Evolutionary conservation across 306 rosid species (phyloP).

Genomic region (Styphnolobium japonicum): DNA sequence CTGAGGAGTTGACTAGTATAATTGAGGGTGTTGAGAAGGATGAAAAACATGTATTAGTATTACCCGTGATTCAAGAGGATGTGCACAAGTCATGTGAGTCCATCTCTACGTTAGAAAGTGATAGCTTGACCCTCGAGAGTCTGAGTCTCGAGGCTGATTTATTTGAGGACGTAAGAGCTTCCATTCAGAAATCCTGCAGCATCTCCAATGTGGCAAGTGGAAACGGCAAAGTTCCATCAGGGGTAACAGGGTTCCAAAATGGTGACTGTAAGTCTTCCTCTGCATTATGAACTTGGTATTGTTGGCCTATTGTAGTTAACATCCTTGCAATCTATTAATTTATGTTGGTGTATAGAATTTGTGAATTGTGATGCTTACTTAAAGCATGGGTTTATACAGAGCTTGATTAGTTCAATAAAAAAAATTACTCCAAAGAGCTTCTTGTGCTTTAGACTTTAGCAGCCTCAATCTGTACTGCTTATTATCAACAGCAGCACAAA

Average conservation of each 20-base stretch:
- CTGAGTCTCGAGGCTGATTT: slow-evolving; percentile 60
- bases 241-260: slow-evolving; percentile 21
- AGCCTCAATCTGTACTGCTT: not conserved
- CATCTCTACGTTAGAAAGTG: slow-evolving; percentile 70
- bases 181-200: slow-evolving; percentile 82
- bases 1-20: slow-evolving; percentile 82
- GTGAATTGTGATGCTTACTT: not conserved
- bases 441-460: not conserved
- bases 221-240: slow-evolving; percentile 25
- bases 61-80: slow-evolving; percentile 72
- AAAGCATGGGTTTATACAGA: not conserved
- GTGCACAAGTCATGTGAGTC: slow-evolving; percentile 70
- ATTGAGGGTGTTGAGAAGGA: slow-evolving; percentile 68
- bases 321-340: not conserved
- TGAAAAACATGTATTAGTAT: slow-evolving; percentile 40
- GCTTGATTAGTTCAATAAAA: not conserved
- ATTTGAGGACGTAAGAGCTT: slow-evolving; percentile 89
- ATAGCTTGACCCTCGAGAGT: slow-evolving; percentile 64
- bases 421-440: not conserved
- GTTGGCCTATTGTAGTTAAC: not conserved
- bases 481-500: not conserved
- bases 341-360: not conserved
- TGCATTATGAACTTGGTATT: not conserved
- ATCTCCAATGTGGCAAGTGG: slow-evolving; percentile 28
- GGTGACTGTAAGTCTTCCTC: slow-evolving; percentile 39